Evolutionary conservation across 306 rosid species (phyloP), one percentile per base, ranked within the genome.

Genomic region (Betula pendula): DNA sequence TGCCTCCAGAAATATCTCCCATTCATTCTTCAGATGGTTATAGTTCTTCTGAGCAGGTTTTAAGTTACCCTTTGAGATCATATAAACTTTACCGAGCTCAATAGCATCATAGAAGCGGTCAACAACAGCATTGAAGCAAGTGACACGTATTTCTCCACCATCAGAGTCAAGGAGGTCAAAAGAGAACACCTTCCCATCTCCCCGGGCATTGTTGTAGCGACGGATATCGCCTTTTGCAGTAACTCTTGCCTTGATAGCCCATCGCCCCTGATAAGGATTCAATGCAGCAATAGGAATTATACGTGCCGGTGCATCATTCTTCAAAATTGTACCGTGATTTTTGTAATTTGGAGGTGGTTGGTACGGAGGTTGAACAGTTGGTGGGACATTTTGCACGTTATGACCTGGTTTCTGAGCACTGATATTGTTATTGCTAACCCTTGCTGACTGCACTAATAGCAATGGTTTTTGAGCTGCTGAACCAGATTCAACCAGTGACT

Each of bases 191-290:
- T 95, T 95, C 24, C 99, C 99, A 80, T 92, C 99, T 87, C 99
- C 99, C 14, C 94, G 87, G 51, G 97, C 97, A 85, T 95, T 95
- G 74, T 95, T 95, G 75, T 95, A 95, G 73, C 97, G 95, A 75
- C 97, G 98, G 38, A 90, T 86, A 75, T 92, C 97, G 55, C 98
- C 99, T 83, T 92, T 95, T 6, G 97, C 97, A 48, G 99, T 95
- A 49, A 95, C 97, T 82, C 97, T 89, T 65, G 99, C 97, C 89
- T 88, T 95, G 84, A 92, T 92, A 47, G 97, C 99, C 99, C 99
- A 95, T 68, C 97, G 86, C 45, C 97, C 99, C 71, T 92, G 97
- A 82, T 92, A 95, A 80, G 97, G 98, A 84, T 95, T 95, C 84
- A 95, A 74, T 48, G 96, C 95, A 48, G 91, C 86, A 58, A 92